phyloP scores from a whole-genome alignment of 108 stramenopile species.

The Chaetoceros tenuissimus region DNA sequence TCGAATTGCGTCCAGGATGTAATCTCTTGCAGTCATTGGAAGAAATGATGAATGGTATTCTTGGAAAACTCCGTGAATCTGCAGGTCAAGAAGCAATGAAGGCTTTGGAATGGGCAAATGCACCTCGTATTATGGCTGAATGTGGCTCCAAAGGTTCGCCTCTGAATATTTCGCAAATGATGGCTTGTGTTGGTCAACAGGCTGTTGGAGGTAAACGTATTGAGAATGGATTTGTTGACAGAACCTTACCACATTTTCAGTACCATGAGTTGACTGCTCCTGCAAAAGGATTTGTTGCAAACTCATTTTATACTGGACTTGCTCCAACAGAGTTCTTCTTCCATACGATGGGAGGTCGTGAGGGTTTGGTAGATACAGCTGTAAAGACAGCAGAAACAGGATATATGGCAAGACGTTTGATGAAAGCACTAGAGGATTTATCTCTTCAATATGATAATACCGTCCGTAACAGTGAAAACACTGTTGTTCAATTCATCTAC shows the following conservation, averaged over 20 bases:
- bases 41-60: conserved; percentile 89
- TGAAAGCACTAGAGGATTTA: conserved; percentile 97
- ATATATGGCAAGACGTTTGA: conserved; percentile 98
- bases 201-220: conserved; percentile 97
- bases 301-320: conserved; percentile 95
- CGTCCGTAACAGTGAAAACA: conserved; percentile 93
- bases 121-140: conserved; percentile 94
- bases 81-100: conserved; percentile 94
- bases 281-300: conserved; percentile 96
- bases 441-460: conserved; percentile 92
- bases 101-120: conserved; percentile 76
- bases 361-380: conserved; percentile 98
- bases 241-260: conserved; percentile 90
- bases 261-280: conserved; percentile 82
- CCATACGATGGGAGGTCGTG: conserved; percentile 98
- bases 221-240: conserved; percentile 94
- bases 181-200: conserved; percentile 98
- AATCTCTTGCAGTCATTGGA: conserved; percentile 92
- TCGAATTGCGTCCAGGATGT: conserved; percentile 95
- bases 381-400: conserved; percentile 99
- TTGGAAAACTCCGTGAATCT: conserved; percentile 90
- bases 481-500: conserved; percentile 95
- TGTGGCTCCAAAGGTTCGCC: conserved; percentile 98
- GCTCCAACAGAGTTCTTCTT: conserved; percentile 99
- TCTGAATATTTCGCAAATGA: conserved; percentile 99